These are phyloP conservation scores for Verticillium longisporum DNA, from an alignment of 2,329 filamentous ascomycete species.

Conservation along the genomic window DNA sequence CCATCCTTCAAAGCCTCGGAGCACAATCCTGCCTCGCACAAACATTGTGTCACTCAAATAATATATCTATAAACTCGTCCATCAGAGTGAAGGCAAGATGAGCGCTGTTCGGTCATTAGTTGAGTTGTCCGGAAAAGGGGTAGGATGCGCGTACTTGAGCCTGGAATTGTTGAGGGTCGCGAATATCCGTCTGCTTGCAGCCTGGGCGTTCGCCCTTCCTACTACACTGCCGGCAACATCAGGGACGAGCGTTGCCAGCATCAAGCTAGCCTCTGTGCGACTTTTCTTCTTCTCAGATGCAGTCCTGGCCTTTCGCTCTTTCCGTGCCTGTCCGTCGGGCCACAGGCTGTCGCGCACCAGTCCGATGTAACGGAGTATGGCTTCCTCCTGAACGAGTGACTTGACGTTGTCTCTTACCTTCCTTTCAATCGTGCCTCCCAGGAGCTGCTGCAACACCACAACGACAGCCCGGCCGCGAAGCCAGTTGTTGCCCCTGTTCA, in stretches of 20 bases:
- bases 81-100: slow-evolving; percentile 66
- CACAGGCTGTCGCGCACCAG: slow-evolving; percentile 73
- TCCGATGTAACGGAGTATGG: slow-evolving; percentile 67
- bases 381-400: slow-evolving; percentile 68
- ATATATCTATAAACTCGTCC: slow-evolving; percentile 60
- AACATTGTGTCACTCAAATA: slow-evolving; percentile 41
- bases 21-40: no score
- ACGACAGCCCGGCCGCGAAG: slow-evolving; percentile 91
- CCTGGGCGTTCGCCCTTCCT: slow-evolving; percentile 83
- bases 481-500: slow-evolving; percentile 96
- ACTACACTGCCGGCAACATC: slow-evolving; percentile 92
- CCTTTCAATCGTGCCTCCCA: slow-evolving; percentile 92
- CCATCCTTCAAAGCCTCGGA: no score
- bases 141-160: slow-evolving; percentile 67
- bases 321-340: slow-evolving; percentile 59
- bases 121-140: slow-evolving; percentile 2
- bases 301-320: slow-evolving; percentile 50
- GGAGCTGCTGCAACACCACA: slow-evolving; percentile 88
- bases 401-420: slow-evolving; percentile 85
- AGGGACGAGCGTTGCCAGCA: slow-evolving; percentile 83
- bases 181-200: slow-evolving; percentile 80
- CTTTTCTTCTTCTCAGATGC: slow-evolving; percentile 70
- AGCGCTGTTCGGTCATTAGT: slow-evolving; percentile 37
- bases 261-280: slow-evolving; percentile 77
- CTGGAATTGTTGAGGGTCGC: slow-evolving; percentile 86